Evolutionary conservation across 352 stramenopile species (phyloP).

Genomic region (Pythium chondricola): DNA sequence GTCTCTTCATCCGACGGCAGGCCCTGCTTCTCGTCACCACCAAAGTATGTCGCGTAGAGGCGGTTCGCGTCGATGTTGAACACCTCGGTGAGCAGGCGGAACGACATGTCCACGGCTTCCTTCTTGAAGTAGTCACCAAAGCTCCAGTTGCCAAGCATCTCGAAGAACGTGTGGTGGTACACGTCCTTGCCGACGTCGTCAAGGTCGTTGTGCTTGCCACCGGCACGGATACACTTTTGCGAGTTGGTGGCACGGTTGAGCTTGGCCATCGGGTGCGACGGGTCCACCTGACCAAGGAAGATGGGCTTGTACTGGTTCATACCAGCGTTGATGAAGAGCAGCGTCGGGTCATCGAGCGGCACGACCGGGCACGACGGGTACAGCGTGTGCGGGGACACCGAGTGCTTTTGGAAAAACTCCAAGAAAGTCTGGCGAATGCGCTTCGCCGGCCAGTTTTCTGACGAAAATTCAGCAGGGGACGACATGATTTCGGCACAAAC

Average conservation of each 20-base stretch:
- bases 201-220: constrained; percentile 99
- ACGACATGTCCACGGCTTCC: constrained; percentile 96
- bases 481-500: constrained; percentile 4
- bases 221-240: constrained; percentile 99
- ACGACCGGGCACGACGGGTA: constrained; percentile 95
- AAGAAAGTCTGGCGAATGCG: constrained; percentile 97
- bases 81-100: constrained; percentile 94
- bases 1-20: constrained; percentile 91
- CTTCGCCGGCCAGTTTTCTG: constrained; percentile 88
- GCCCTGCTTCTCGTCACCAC: constrained; percentile 86
- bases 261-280: constrained; percentile 87
- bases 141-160: constrained; percentile 99
- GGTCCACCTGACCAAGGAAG: constrained; percentile 97
- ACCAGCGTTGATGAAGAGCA: constrained; percentile 99
- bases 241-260: constrained; percentile 93
- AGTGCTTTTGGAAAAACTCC: constrained; percentile 94
- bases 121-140: constrained; percentile 99
- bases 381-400: constrained; percentile 86
- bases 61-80: constrained; percentile 91
- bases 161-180: constrained; percentile 99
- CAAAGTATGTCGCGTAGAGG: constrained; percentile 99
- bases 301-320: constrained; percentile 99
- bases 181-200: constrained; percentile 99
- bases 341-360: constrained; percentile 96
- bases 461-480: constrained; percentile 16